These are phyloP conservation scores for Scheffersomyces coipomensis DNA, from an alignment of 805 yeast genomes.

Conservation along the genomic window DNA sequence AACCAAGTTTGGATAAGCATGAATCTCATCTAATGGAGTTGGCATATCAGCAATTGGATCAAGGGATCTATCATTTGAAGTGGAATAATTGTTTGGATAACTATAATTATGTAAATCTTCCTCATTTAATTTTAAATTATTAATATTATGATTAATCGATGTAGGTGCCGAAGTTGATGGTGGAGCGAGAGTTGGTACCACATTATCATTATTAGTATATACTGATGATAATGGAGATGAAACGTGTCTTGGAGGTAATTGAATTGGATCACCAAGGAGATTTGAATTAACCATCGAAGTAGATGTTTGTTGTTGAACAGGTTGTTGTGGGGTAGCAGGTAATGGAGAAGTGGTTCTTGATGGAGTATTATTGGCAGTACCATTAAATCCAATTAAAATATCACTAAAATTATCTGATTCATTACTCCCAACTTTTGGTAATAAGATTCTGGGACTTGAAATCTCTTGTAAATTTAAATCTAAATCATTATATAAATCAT, in stretches of 20 bases:
- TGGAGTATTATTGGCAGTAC: not conserved
- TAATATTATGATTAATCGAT: not conserved
- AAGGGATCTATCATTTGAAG: constrained; percentile 7
- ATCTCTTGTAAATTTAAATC: constrained; percentile 5
- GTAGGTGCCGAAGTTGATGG: not conserved
- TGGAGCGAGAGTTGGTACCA: not conserved
- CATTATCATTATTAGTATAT: not conserved
- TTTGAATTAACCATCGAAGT: too few relatives aligned
- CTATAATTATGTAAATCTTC: not conserved
- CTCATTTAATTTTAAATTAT: not conserved
- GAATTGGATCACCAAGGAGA: not conserved
- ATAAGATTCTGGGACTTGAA: constrained; percentile 3
- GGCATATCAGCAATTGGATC: constrained; percentile 25
- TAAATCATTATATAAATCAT: constrained; percentile 25
- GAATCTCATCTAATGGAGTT: constrained; percentile 22
- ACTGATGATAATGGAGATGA: constrained; percentile 1
- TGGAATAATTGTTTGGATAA: not conserved
- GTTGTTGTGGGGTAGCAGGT: not conserved
- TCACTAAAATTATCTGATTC: not conserved
- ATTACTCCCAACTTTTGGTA: not conserved
- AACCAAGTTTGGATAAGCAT: constrained; percentile 11
- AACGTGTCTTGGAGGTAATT: not conserved
- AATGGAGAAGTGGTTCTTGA: not conserved
- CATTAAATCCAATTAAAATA: not conserved
- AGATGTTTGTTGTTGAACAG: not conserved